Percentiles rank a stretch among this genome's conserved stretches.
Conservation (phyloP, 371 early-diverging fungal genomes). For the Syncephalastrum racemosum region DNA sequence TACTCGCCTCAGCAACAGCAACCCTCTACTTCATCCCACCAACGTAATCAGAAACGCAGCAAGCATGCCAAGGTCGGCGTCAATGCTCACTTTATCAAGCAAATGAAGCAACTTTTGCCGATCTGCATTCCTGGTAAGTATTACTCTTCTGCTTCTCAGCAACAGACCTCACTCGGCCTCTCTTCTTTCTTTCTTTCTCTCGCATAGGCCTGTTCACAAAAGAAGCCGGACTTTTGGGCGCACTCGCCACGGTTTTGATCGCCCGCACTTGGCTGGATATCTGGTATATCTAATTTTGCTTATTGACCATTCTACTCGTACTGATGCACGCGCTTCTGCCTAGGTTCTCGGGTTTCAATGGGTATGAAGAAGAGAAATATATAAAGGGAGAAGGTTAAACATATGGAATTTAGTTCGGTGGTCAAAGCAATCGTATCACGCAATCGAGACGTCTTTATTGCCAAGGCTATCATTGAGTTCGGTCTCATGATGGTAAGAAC, state of each 20-base stretch:
- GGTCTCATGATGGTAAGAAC: constrained; percentile 71
- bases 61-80: constrained; percentile 56
- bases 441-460: constrained; percentile 62
- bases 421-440: constrained; percentile 76
- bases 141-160: not conserved
- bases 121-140: constrained; percentile 66
- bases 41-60: constrained; percentile 7
- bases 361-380: constrained; percentile 24
- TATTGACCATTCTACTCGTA: not conserved
- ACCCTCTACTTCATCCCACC: not conserved
- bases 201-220: constrained; percentile 55
- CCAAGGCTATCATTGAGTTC: constrained; percentile 64
- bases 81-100: constrained; percentile 70
- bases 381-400: constrained; percentile 1
- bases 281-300: constrained; percentile 31
- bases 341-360: constrained; percentile 73
- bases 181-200: not conserved
- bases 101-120: constrained; percentile 74
- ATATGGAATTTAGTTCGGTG: constrained; percentile 40
- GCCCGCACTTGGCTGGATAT: constrained; percentile 77
- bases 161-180: not conserved
- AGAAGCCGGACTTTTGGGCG: constrained; percentile 65
- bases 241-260: constrained; percentile 65
- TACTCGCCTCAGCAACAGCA: constrained; percentile 2
- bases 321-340: not conserved